Percentiles rank a stretch among this genome's conserved stretches.
Conservation (phyloP, 768 basidiomycete genomes). For the Panellus pusillus region DNA sequence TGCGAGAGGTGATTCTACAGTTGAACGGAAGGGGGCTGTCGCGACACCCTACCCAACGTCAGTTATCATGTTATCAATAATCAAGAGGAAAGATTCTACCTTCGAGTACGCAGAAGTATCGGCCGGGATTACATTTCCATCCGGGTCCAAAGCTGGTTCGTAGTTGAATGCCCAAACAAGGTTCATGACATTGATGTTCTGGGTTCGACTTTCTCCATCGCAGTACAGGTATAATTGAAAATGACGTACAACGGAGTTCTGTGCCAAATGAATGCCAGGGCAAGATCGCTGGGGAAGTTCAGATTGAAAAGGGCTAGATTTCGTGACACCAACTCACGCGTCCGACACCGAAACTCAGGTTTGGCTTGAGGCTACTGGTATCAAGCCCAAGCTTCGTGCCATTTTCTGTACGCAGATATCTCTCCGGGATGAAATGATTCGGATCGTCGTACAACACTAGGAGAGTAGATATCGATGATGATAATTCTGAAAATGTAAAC, state of each 20-base stretch:
- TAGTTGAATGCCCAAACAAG: slow-evolving; percentile 34
- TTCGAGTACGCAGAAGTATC: slow-evolving; percentile 19
- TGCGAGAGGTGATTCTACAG: slow-evolving; percentile 25
- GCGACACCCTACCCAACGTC: too few relatives aligned
- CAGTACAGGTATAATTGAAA: neutral
- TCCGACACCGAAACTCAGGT: slow-evolving; percentile 1
- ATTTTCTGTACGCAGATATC: slow-evolving; percentile 10
- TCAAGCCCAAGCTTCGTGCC: slow-evolving; percentile 12
- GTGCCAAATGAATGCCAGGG: slow-evolving; percentile 13
- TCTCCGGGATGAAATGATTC: slow-evolving; percentile 7
- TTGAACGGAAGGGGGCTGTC: slow-evolving; percentile 19
- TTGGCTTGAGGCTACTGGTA: neutral
- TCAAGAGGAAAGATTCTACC: slow-evolving; percentile 1
- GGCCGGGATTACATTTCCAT: slow-evolving; percentile 3
- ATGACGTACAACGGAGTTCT: slow-evolving; percentile 1
- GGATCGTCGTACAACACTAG: slow-evolving; percentile 8
- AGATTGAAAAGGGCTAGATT: too few relatives aligned
- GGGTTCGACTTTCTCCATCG: too few relatives aligned
- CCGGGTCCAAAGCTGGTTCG: slow-evolving; percentile 2
- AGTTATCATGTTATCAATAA: neutral
- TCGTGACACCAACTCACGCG: too few relatives aligned
- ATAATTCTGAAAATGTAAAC: neutral
- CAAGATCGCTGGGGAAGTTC: neutral
- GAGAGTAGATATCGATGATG: neutral
- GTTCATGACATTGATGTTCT: slow-evolving; percentile 26